A percentile compares a stretch with the other conserved stretches of the same genome.
phyloP scores from a whole-genome alignment of 345 rosid genomes.

The thale cress (Arabidopsis thaliana) region TAIR10.1 NC_003076.8:16228001-16228500 shows the following conservation, averaged over 20 bases:
- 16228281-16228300: no score
- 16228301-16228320: background rate
- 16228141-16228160: constrained; percentile 75
- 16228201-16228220: constrained; percentile 92
- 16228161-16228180: constrained; percentile 55
- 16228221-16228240: constrained; percentile 88
- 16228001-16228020: constrained; percentile 49
- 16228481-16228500: constrained; percentile 77
- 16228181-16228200: constrained; percentile 87
- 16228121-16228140: constrained; percentile 45
- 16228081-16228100: background rate
- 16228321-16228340: constrained; percentile 53
- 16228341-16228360: constrained; percentile 87
- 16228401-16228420: constrained; percentile 87
- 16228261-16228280: no score
- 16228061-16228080: background rate
- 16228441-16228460: constrained; percentile 90
- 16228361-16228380: constrained; percentile 82
- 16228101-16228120: constrained; percentile 39
- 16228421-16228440: constrained; percentile 87
- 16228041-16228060: background rate
- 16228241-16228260: constrained; percentile 57
- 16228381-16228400: constrained; percentile 84
- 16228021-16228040: constrained; percentile 28
- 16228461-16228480: constrained; percentile 76